These are phyloP conservation scores for Eremothecium cymbalariae DNA, from an alignment of 1,139 yeast genomes.

Conservation along the genomic window DNA sequence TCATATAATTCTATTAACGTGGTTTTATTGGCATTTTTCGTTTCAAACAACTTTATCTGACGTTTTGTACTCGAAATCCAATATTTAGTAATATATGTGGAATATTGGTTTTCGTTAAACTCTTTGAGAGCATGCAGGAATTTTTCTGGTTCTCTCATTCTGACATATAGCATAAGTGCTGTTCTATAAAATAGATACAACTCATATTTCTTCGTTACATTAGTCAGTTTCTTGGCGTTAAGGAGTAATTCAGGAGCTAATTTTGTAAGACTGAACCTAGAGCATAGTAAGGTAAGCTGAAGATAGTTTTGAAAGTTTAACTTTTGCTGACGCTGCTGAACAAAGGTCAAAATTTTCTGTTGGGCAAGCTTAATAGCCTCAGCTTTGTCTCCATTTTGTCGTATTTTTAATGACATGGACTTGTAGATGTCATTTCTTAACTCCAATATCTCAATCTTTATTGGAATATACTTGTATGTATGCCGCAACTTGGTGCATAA, in stretches of 20 bases:
- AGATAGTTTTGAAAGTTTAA: slow-evolving; percentile 20
- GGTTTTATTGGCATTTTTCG: slow-evolving; percentile 9
- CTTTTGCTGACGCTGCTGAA: slow-evolving; percentile 10
- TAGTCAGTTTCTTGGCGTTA: slow-evolving; percentile 10
- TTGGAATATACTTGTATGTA: slow-evolving; percentile 16
- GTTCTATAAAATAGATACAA: slow-evolving; percentile 22
- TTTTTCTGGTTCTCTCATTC: slow-evolving; percentile 12
- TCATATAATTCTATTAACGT: slow-evolving; percentile 7
- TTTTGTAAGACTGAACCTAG: slow-evolving; percentile 11
- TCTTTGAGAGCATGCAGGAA: slow-evolving; percentile 16
- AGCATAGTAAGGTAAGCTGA: slow-evolving; percentile 17
- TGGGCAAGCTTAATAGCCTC: neutral
- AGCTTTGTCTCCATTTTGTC: neutral
- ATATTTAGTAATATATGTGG: slow-evolving; percentile 4
- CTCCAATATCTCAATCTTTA: slow-evolving; percentile 19
- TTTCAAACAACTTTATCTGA: slow-evolving; percentile 14
- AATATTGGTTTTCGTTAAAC: slow-evolving; percentile 19
- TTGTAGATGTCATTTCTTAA: slow-evolving; percentile 6
- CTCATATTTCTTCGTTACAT: slow-evolving; percentile 13
- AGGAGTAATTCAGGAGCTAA: slow-evolving; percentile 11
- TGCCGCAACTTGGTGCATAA: slow-evolving; percentile 17
- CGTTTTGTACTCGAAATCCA: slow-evolving; percentile 10
- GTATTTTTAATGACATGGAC: slow-evolving; percentile 1
- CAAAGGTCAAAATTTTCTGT: slow-evolving; percentile 13
- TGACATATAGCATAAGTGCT: slow-evolving; percentile 16